These are phyloP conservation scores for Chamaenerion angustifolium DNA, from an alignment of 345 rosid genomes.

Conservation along the genomic window DNA sequence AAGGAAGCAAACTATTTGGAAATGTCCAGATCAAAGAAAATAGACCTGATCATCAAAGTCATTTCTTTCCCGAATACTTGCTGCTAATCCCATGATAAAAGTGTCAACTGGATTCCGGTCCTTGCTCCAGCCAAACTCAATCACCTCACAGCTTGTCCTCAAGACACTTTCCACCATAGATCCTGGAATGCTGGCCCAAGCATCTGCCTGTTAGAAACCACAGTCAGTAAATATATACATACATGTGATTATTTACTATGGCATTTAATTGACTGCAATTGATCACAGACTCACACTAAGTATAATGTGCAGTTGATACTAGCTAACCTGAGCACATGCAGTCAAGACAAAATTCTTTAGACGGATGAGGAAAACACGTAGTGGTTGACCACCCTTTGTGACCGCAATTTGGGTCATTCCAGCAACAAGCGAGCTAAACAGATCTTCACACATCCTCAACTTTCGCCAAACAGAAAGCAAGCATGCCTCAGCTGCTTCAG, in stretches of 20 bases:
- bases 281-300: neutral
- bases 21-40: neutral
- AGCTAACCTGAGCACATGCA: slow-evolving; percentile 71
- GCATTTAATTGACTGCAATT: neutral
- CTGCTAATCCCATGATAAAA: slow-evolving; percentile 78
- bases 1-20: neutral
- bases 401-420: slow-evolving; percentile 83
- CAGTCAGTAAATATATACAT: slow-evolving; percentile 3
- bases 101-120: slow-evolving; percentile 96
- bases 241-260: neutral
- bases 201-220: slow-evolving; percentile 55
- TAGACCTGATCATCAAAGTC: slow-evolving; percentile 86
- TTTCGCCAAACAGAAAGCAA: slow-evolving; percentile 88
- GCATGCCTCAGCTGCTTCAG: slow-evolving; percentile 92
- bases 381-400: slow-evolving; percentile 83
- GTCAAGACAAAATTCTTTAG: slow-evolving; percentile 80
- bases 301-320: neutral
- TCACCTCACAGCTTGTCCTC: slow-evolving; percentile 74
- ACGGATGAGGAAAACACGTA: slow-evolving; percentile 90
- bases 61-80: slow-evolving; percentile 81
- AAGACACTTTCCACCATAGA: slow-evolving; percentile 71
- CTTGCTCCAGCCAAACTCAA: slow-evolving; percentile 86
- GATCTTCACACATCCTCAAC: slow-evolving; percentile 80
- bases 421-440: slow-evolving; percentile 63
- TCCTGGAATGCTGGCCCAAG: slow-evolving; percentile 66